Base-by-base conservation (phyloP, 352 stramenopile species). In the Peronospora destructor region DNA sequence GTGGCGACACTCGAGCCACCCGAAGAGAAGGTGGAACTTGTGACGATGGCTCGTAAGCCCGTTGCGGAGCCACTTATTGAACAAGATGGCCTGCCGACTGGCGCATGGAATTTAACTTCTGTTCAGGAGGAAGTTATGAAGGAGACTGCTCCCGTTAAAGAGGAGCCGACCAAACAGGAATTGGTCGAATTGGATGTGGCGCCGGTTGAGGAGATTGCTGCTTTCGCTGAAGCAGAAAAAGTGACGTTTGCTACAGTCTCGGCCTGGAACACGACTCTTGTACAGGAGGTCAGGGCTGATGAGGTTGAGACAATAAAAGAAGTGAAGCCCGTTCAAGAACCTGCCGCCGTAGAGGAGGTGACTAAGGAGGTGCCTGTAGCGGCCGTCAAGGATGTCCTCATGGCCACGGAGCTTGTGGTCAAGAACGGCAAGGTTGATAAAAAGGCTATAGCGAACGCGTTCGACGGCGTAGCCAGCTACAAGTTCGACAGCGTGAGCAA, bases 381-480 rank as follows among this genome's bases (percentile, higher is more conserved):
- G 17, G 45, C 36, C 16, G 46, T 48, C 28, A 61, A 67, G 53
- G 41, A 61, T 42, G 52, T 54, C 5, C 40, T 62, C 8, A 49
- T 53, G 17, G 40, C 43, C 10, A 50, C 45, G 7, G 42, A 65
- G 46, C 30, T 36, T 6, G 58, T 46, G 5, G 49, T 57, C 13
- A 41, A 60, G 44, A 48, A 54, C 19, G 29, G 46, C 13, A 61
- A 59, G 45, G 43, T 64, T 9, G 51, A 62, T 13, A 71, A 58
- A 32, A 59, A 64, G 37, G 51, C 46, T 3, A 63, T 65, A 16
- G 58, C 53, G 21, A 61, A 71, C 38, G 58, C 59, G 3, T 68
- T 71, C 26, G 59, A 71, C 12, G 64, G 64, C 13, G 52, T 73
- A 25, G 46, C 53, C 35, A 66, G 57, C 51, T 71, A 74, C 58